phyloP scores from a whole-genome alignment of 495 filamentous ascomycete species.

The Aspergillus haitiensis region DNA sequence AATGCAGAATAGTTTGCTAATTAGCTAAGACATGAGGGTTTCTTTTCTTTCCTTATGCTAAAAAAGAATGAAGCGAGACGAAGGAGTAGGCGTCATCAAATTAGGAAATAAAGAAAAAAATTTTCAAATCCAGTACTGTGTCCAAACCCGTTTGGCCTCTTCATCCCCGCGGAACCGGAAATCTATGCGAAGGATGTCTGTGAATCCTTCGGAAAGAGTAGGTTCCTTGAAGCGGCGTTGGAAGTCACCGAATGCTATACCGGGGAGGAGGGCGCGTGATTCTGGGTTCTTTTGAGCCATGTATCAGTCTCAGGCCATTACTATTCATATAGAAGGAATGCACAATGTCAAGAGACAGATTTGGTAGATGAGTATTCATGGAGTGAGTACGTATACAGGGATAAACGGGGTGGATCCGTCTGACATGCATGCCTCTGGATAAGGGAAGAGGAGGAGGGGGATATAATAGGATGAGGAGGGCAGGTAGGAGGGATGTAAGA shows the following conservation, averaged over 20 bases:
- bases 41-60: not conserved
- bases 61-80: not conserved
- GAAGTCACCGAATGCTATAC: constrained; percentile 77
- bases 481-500: no score
- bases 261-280: constrained; percentile 68
- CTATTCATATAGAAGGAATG: no score
- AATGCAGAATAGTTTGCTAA: no score
- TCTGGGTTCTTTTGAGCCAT: constrained; percentile 67
- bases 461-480: no score
- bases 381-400: not conserved
- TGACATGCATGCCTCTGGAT: not conserved
- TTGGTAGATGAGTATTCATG: not conserved
- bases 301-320: no score
- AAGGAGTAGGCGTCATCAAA: not conserved
- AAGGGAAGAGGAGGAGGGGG: not conserved
- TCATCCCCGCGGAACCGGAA: constrained; percentile 66
- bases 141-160: constrained; percentile 61
- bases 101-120: not conserved
- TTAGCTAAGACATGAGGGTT: no score
- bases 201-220: constrained; percentile 74
- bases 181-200: constrained; percentile 68
- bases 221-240: constrained; percentile 69
- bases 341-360: no score
- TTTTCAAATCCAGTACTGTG: constrained; percentile 66
- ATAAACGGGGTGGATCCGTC: constrained; percentile 2